A percentile compares a stretch with the other conserved stretches of the same genome.
phyloP scores from a whole-genome alignment of 176 grass and related monocot species.

The Rhynchospora breviuscula region DNA sequence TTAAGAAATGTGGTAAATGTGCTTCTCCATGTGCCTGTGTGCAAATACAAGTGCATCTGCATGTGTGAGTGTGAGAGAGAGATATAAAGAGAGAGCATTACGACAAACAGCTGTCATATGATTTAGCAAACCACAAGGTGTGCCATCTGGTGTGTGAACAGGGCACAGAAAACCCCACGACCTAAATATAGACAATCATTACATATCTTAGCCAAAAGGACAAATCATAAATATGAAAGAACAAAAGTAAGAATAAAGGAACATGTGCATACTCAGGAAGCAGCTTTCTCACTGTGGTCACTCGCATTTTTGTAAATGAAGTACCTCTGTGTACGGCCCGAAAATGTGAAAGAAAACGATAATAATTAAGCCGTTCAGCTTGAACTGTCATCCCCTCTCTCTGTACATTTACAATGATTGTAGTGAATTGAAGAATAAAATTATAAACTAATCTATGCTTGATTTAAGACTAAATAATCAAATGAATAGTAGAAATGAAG shows the following conservation, averaged over 20 bases:
- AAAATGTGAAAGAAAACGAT: slow-evolving; percentile 87
- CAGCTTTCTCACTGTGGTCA: slow-evolving; percentile 82
- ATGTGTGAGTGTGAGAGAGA: not conserved
- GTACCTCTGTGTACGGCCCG: slow-evolving; percentile 89
- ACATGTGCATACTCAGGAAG: slow-evolving; percentile 75
- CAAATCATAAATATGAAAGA: not conserved
- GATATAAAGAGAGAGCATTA: slow-evolving; percentile 36
- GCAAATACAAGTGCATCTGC: not conserved
- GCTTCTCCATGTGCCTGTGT: not conserved
- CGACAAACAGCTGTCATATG: slow-evolving; percentile 80
- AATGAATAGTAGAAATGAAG: not conserved
- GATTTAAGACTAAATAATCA: not conserved
- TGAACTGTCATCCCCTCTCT: slow-evolving; percentile 92
- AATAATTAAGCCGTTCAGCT: slow-evolving; percentile 80
- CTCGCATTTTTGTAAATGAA: slow-evolving; percentile 93
- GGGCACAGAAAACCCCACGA: slow-evolving; percentile 96
- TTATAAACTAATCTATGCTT: slow-evolving; percentile 5
- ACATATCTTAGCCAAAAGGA: slow-evolving; percentile 13
- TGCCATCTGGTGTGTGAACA: slow-evolving; percentile 92
- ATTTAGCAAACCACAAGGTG: slow-evolving; percentile 88
- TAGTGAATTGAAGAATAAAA: slow-evolving; percentile 18
- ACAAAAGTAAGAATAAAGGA: not conserved
- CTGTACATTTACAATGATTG: slow-evolving; percentile 40
- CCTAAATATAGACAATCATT: slow-evolving; percentile 38
- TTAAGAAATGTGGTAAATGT: not conserved